phyloP scores from a whole-genome alignment of 192 early-diverging fungal genomes.

The Coemansia furcata region DNA sequence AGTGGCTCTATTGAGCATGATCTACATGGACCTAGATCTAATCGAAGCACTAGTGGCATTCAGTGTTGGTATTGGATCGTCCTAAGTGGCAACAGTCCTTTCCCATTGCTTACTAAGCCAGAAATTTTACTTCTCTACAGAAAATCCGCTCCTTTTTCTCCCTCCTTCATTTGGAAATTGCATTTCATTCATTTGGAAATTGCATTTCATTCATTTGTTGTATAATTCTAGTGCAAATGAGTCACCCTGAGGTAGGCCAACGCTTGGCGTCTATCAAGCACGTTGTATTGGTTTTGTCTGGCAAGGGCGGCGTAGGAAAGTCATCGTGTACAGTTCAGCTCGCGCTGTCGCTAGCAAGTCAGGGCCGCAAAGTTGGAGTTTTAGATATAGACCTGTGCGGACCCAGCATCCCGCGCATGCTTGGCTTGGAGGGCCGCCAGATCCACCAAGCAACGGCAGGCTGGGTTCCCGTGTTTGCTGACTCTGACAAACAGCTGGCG shows the following conservation, averaged over 20 bases:
- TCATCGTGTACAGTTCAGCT: constrained; percentile 89
- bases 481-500: constrained; percentile 63
- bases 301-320: constrained; percentile 99
- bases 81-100: background rate
- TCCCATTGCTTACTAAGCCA: background rate
- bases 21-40: constrained; percentile 32
- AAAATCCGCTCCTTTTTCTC: background rate
- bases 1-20: background rate
- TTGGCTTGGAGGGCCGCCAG: constrained; percentile 82
- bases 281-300: constrained; percentile 93
- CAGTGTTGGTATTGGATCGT: background rate
- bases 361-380: constrained; percentile 76
- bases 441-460: constrained; percentile 90
- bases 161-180: background rate
- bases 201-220: too few species aligned
- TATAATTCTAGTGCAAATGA: constrained; percentile 20
- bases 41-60: background rate
- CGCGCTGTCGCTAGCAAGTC: constrained; percentile 61
- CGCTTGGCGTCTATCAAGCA: constrained; percentile 64
- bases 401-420: constrained; percentile 94
- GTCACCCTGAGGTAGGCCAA: constrained; percentile 35
- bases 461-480: constrained; percentile 80
- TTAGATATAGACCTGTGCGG: constrained; percentile 98
- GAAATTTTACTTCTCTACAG: background rate
- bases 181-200: background rate